Evolutionary conservation across 2,329 filamentous ascomycete species (phyloP), one percentile per base, ranked within the genome.

Genomic region (Mariannaea elegans): DNA sequence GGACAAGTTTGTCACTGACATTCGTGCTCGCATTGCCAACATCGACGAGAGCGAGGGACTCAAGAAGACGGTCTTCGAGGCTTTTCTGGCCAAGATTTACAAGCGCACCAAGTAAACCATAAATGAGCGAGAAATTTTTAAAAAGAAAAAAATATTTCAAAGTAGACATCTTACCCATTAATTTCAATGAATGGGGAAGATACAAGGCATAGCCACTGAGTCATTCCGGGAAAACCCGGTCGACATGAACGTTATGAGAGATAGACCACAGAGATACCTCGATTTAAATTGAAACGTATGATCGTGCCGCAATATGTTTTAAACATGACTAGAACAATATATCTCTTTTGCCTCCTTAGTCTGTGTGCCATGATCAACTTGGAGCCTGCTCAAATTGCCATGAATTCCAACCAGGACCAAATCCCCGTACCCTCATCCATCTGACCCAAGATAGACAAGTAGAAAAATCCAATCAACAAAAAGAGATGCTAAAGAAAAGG

Each of bases 41-140:
- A 82, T 98, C 51, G 93, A 99, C 73, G 94, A 97, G 84, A 89
- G 84, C 63, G 86, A 91, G 65, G 95, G 95, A 14, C 80, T 99
- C 73, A 97, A 96, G 86, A 95, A 92, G 85, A 86, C 84, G 60
- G 87, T 98, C 38, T 97, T 98, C 69, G 90, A 97, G 71, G 85
- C 87, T 42, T 99, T 98, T 84, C 82, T 99, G 66, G 83, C 84
- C 78, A 99, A 99, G 87, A 98, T 99, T 75, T 98, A 98, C 87
- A 97, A 97, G 88, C 87, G 95, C 75, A 95, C 87, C 86, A 98
- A 97, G 81, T 98, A 91, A 56, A 54, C 16, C 34, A 51, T 19
- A 47, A 38, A 45, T 39, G 21, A 56, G n/a, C n/a, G n/a, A n/a
- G n/a, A n/a, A n/a, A n/a, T n/a, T n/a, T n/a, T n/a, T n/a, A 39